Conservation (phyloP, 1,284 basidiomycete genomes). For the Phellopilus nigrolimitatus region DNA sequence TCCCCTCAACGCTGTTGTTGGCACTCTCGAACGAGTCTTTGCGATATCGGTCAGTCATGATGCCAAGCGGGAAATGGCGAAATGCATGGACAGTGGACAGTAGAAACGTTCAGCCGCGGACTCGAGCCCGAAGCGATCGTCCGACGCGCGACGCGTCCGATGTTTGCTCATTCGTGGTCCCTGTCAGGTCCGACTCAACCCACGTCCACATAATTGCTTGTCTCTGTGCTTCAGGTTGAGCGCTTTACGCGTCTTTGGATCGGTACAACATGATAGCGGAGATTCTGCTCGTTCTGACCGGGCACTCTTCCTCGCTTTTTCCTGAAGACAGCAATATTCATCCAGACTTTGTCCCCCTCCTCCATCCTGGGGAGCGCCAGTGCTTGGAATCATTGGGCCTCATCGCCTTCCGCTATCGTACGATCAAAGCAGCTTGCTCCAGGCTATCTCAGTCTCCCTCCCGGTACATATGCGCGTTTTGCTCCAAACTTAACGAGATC, state of each 20-base stretch:
- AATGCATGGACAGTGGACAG: too few species aligned
- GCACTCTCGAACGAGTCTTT: not conserved
- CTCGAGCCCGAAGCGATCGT: too few species aligned
- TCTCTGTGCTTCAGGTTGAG: too few species aligned
- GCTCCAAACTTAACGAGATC: slow-evolving; percentile 65
- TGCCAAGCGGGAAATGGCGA: too few species aligned
- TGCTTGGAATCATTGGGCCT: slow-evolving; percentile 69
- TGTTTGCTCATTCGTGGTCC: too few species aligned
- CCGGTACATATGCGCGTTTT: slow-evolving; percentile 73
- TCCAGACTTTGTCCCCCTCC: slow-evolving; percentile 61
- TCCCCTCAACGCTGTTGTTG: not conserved
- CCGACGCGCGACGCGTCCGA: too few species aligned
- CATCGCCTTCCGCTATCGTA: slow-evolving; percentile 68
- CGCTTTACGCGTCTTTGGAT: slow-evolving; percentile 21
- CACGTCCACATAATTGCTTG: too few species aligned
- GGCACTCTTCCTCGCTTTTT: slow-evolving; percentile 80
- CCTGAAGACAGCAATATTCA: slow-evolving; percentile 52
- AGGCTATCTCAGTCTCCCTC: slow-evolving; percentile 56
- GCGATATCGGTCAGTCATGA: not conserved
- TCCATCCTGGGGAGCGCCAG: slow-evolving; percentile 84
- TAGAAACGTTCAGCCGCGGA: too few species aligned
- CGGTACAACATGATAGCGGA: slow-evolving; percentile 68
- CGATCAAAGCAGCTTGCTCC: slow-evolving; percentile 53
- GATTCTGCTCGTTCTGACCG: slow-evolving; percentile 76
- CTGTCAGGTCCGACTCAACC: too few species aligned